Conservation (phyloP, 768 basidiomycete species). For the Sporobolomyces phaffii region DNA sequence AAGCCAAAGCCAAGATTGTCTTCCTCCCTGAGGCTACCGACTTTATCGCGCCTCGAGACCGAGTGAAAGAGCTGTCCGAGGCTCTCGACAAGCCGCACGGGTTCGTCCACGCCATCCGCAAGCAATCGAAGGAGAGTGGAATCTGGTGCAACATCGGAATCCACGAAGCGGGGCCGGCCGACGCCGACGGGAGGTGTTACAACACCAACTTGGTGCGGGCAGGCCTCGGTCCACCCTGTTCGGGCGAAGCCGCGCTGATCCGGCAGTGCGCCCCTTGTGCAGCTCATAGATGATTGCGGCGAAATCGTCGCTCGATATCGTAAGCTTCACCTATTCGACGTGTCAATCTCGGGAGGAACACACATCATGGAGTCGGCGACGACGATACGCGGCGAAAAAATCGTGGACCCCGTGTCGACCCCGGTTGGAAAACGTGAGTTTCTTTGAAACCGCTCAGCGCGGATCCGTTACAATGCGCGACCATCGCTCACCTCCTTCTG, state of each 20-base stretch:
- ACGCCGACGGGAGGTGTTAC: conserved; percentile 32
- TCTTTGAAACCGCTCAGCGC: not conserved
- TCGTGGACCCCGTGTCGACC: conserved; percentile 13
- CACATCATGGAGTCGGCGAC: conserved; percentile 32
- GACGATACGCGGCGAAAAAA: conserved; percentile 20
- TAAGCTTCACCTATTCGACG: conserved; percentile 43
- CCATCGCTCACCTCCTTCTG: not conserved
- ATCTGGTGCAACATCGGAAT: conserved; percentile 40
- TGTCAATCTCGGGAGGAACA: conserved; percentile 24
- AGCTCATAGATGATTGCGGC: conserved; percentile 36
- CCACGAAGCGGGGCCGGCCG: conserved; percentile 36
- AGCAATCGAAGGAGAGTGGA: conserved; percentile 11
- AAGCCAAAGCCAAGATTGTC: conserved; percentile 11
- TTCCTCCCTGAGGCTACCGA: conserved; percentile 42
- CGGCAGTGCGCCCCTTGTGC: not conserved
- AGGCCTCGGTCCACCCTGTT: not conserved
- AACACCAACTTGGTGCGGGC: conserved; percentile 39
- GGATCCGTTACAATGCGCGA: no score
- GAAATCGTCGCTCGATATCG: conserved; percentile 25
- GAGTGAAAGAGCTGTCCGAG: conserved; percentile 16
- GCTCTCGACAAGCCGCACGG: conserved; percentile 18
- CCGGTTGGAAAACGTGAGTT: conserved; percentile 23
- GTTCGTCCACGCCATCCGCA: conserved; percentile 30
- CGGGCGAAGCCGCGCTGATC: not conserved
- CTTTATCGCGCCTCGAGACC: conserved; percentile 33